These are phyloP conservation scores for Candida tallmaniae DNA, from an alignment of 805 yeast species.

Conservation along the genomic window DNA sequence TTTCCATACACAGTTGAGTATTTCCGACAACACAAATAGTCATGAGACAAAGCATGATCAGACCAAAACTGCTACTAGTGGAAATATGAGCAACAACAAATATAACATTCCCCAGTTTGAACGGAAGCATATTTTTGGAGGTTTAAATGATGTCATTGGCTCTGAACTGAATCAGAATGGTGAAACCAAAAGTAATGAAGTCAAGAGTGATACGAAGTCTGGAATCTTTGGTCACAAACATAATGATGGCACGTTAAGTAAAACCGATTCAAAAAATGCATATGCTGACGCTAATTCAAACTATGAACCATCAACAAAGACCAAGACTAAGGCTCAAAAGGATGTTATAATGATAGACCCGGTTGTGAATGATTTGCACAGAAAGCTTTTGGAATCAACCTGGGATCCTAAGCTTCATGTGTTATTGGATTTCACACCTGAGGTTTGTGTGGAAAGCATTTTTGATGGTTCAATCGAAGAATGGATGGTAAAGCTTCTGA, in stretches of 20 bases:
- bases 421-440: slow-evolving; percentile 54
- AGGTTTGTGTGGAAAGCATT: slow-evolving; percentile 70
- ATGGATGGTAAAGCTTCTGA: slow-evolving; percentile 13
- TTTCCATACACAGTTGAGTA: slow-evolving; percentile 39
- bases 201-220: background rate
- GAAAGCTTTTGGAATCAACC: slow-evolving; percentile 51
- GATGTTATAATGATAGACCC: slow-evolving; percentile 41
- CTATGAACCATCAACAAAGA: background rate
- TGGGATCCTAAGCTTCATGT: slow-evolving; percentile 54
- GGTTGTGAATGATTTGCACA: slow-evolving; percentile 44
- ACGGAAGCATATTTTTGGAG: slow-evolving; percentile 45
- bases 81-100: slow-evolving; percentile 30
- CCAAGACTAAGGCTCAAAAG: background rate
- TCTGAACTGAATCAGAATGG: slow-evolving; percentile 7
- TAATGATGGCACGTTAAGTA: background rate
- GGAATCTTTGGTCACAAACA: background rate
- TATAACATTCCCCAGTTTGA: slow-evolving; percentile 37
- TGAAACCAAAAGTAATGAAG: background rate
- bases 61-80: slow-evolving; percentile 1
- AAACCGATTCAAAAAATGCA: background rate
- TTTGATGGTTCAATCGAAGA: slow-evolving; percentile 43
- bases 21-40: slow-evolving; percentile 20
- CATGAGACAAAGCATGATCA: slow-evolving; percentile 5
- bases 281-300: background rate
- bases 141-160: slow-evolving; percentile 35